Evolutionary conservation across 169 alveolate species (phyloP).

Genomic region (Neospora caninum): DNA sequence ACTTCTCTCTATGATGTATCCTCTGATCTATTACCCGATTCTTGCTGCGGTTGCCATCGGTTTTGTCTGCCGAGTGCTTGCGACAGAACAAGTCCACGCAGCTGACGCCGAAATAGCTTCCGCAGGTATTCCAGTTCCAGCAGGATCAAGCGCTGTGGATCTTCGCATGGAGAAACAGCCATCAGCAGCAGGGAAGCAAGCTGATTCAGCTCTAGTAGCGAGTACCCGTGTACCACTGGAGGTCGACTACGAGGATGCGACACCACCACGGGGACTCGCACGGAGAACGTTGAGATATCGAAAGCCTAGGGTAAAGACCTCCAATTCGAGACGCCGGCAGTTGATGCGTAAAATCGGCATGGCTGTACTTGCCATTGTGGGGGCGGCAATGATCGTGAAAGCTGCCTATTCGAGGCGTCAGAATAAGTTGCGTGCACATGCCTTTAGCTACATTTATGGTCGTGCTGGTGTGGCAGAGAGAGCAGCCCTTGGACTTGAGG

Average conservation of each 20-base stretch:
- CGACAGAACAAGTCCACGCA: too few species aligned
- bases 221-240: too few species aligned
- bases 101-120: too few species aligned
- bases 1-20: too few species aligned
- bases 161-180: too few species aligned
- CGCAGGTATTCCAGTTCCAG: too few species aligned
- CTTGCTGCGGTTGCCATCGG: too few species aligned
- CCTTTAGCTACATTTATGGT: not conserved
- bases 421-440: not conserved
- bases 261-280: not conserved
- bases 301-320: not conserved
- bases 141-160: too few species aligned
- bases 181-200: too few species aligned
- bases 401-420: not conserved
- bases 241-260: not conserved
- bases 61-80: too few species aligned
- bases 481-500: not conserved
- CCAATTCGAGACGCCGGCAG: not conserved
- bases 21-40: too few species aligned
- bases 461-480: not conserved
- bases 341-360: not conserved
- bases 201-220: too few species aligned
- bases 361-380: not conserved
- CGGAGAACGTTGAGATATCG: not conserved
- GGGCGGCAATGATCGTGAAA: not conserved